phyloP scores from a whole-genome alignment of 768 basidiomycete species.

The Tremella mesenterica region DNA sequence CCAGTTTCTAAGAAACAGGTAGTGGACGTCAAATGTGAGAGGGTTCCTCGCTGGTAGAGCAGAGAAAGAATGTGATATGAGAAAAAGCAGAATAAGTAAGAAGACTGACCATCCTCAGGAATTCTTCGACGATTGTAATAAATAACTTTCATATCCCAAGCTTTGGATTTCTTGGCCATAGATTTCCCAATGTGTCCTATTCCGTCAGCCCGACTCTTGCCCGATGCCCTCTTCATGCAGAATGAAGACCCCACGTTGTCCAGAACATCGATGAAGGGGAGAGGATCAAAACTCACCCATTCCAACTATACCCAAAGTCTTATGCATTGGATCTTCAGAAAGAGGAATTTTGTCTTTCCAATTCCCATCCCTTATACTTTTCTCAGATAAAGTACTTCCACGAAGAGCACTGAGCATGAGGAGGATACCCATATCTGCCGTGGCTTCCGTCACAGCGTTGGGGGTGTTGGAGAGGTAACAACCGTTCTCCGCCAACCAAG shows the following conservation, averaged over 20 bases:
- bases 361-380: slow-evolving; percentile 6
- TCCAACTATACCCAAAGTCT: slow-evolving; percentile 15
- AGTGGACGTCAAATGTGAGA: neutral
- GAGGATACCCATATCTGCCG: slow-evolving; percentile 20
- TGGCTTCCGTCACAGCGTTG: slow-evolving; percentile 16
- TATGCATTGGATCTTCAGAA: slow-evolving; percentile 6
- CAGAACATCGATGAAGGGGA: too few species aligned
- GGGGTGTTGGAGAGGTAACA: slow-evolving; percentile 20
- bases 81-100: neutral
- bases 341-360: slow-evolving; percentile 11
- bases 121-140: slow-evolving; percentile 14
- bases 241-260: too few species aligned
- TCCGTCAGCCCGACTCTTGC: neutral
- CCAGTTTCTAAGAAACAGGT: neutral
- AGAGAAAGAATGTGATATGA: neutral
- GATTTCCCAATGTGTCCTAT: slow-evolving; percentile 16
- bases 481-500: slow-evolving; percentile 9
- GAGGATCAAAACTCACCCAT: slow-evolving; percentile 7
- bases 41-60: too few species aligned
- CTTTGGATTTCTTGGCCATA: slow-evolving; percentile 9
- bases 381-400: slow-evolving; percentile 5
- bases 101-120: slow-evolving; percentile 5
- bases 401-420: slow-evolving; percentile 14
- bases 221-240: too few species aligned
- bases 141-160: slow-evolving; percentile 19